A percentile compares a stretch with the other conserved stretches of the same genome.
These are phyloP conservation scores for Crotalaria pallida DNA, from an alignment of 306 rosid species.

Conservation along the genomic window DNA sequence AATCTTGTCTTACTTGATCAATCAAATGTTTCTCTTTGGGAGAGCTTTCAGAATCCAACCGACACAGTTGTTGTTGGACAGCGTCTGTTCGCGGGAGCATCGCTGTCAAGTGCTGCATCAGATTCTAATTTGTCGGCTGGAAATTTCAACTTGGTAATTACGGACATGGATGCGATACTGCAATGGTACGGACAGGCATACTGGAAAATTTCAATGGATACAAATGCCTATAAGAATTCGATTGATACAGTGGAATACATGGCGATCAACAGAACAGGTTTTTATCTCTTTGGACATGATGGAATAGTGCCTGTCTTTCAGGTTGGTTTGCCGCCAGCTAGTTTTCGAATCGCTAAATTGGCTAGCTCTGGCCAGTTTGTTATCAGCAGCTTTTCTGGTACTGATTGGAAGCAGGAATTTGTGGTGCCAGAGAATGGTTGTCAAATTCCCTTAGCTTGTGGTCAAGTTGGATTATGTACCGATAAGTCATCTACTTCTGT, in stretches of 20 bases:
- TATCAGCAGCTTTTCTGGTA: slow-evolving; percentile 51
- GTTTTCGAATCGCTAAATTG: slow-evolving; percentile 58
- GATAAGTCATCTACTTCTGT: slow-evolving; percentile 28
- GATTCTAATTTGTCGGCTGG: slow-evolving; percentile 51
- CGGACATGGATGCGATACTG: slow-evolving; percentile 56
- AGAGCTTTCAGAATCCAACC: slow-evolving; percentile 75
- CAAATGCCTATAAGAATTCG: slow-evolving; percentile 36
- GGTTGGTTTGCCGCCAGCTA: slow-evolving; percentile 39
- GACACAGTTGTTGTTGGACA: slow-evolving; percentile 88
- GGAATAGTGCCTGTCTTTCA: slow-evolving; percentile 39
- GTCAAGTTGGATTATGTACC: slow-evolving; percentile 58
- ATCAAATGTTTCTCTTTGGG: slow-evolving; percentile 76
- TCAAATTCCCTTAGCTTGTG: slow-evolving; percentile 63
- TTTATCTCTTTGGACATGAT: slow-evolving; percentile 53
- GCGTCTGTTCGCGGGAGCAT: slow-evolving; percentile 42
- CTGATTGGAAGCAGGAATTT: slow-evolving; percentile 48
- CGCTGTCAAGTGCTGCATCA: slow-evolving; percentile 42
- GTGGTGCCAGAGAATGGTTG: slow-evolving; percentile 56
- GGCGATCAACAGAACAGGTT: slow-evolving; percentile 52
- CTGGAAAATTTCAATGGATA: slow-evolving; percentile 68
- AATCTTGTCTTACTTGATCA: slow-evolving; percentile 66
- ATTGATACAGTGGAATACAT: slow-evolving; percentile 42
- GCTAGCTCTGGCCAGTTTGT: slow-evolving; percentile 48
- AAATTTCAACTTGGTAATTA: slow-evolving; percentile 41
- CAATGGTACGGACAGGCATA: slow-evolving; percentile 75